Evolutionary conservation across 2,329 filamentous ascomycete species (phyloP).

Genomic region (Aspergillus pseudotamarii): DNA sequence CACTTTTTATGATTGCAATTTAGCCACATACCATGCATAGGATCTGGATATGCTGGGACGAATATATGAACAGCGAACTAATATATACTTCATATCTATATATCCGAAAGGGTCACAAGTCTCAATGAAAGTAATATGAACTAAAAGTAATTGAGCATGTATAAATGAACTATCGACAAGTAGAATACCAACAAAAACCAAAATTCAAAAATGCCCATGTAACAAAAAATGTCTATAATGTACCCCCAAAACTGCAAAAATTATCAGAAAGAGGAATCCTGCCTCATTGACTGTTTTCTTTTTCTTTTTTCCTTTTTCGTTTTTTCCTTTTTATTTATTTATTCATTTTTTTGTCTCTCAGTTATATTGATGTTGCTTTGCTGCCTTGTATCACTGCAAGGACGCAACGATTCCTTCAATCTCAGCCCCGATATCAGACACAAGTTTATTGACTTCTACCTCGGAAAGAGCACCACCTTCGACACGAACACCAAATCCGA

Average conservation of each 20-base stretch:
- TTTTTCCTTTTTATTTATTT: neutral
- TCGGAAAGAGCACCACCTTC: constrained; percentile 26
- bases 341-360: too few species aligned
- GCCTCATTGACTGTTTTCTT: neutral
- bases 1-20: neutral
- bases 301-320: neutral
- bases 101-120: neutral
- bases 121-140: neutral
- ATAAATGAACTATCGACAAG: neutral
- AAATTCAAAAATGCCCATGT: neutral
- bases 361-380: neutral
- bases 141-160: neutral
- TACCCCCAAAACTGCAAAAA: neutral
- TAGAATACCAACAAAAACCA: neutral
- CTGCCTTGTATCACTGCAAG: neutral
- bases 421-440: constrained; percentile 22
- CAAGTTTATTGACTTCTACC: constrained; percentile 19
- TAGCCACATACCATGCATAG: neutral
- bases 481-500: constrained; percentile 33
- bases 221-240: neutral
- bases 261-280: neutral
- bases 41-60: neutral
- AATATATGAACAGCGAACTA: neutral
- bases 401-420: constrained; percentile 22
- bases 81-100: neutral